Conservation (phyloP, 1,284 basidiomycete genomes). For the Melampsora occidentalis region DNA sequence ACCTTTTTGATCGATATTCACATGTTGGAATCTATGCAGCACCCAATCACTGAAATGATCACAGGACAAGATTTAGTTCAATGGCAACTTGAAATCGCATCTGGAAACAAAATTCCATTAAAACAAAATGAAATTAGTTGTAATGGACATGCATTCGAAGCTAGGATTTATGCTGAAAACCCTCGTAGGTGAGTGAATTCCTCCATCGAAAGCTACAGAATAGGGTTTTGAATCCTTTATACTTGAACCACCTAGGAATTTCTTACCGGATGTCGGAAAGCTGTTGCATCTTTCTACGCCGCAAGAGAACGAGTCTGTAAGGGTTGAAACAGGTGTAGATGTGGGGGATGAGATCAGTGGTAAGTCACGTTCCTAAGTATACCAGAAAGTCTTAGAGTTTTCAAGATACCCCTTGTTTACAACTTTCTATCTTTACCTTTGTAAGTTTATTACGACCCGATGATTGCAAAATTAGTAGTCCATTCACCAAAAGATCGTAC, state of each 20-base stretch:
- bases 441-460: slow-evolving; percentile 75
- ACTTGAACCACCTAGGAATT: slow-evolving; percentile 58
- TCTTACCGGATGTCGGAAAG: slow-evolving; percentile 83
- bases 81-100: slow-evolving; percentile 89
- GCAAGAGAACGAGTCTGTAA: slow-evolving; percentile 63
- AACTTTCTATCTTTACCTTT: neutral
- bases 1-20: neutral
- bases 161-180: slow-evolving; percentile 94
- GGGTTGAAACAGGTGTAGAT: slow-evolving; percentile 86
- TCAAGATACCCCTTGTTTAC: neutral
- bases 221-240: too few relatives aligned
- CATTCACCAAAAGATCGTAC: slow-evolving; percentile 74
- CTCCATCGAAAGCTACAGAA: neutral
- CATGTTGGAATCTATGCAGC: slow-evolving; percentile 54
- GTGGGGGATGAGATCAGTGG: slow-evolving; percentile 84
- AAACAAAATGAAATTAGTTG: slow-evolving; percentile 73
- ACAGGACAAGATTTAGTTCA: slow-evolving; percentile 87
- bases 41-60: slow-evolving; percentile 93
- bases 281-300: slow-evolving; percentile 67
- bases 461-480: slow-evolving; percentile 90
- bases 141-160: slow-evolving; percentile 88
- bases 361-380: neutral
- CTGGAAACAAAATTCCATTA: slow-evolving; percentile 78
- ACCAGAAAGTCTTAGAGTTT: neutral
- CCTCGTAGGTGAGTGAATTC: slow-evolving; percentile 64